Evolutionary conservation across 306 rosid genomes (phyloP).

Genomic region (Glycyrrhiza uralensis): DNA sequence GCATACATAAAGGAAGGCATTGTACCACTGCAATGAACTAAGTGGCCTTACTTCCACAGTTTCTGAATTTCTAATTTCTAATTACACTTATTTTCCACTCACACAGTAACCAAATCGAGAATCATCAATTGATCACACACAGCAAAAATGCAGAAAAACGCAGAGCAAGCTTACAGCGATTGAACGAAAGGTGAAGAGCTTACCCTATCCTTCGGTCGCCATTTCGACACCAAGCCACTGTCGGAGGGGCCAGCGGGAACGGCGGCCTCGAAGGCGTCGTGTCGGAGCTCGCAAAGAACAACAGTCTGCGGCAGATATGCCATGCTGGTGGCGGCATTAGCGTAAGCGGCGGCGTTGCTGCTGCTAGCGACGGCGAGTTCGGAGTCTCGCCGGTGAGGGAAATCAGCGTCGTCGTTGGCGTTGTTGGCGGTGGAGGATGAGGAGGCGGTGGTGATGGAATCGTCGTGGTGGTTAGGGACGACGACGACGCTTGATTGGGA

Average conservation of each 20-base stretch:
- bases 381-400: slow-evolving; percentile 46
- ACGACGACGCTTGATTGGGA: slow-evolving; percentile 75
- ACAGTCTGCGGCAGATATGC: slow-evolving; percentile 79
- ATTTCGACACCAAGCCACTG: slow-evolving; percentile 84
- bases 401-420: slow-evolving; percentile 3
- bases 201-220: slow-evolving; percentile 94
- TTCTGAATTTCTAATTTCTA: not conserved
- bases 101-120: not conserved
- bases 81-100: not conserved
- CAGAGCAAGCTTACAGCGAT: not conserved
- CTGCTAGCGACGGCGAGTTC: slow-evolving; percentile 66
- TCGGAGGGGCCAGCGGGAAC: slow-evolving; percentile 71
- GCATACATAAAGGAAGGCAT: not conserved
- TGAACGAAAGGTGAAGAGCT: slow-evolving; percentile 18
- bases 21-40: not conserved
- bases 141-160: not conserved
- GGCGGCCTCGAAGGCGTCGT: slow-evolving; percentile 77
- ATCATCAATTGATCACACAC: not conserved
- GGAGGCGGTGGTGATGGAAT: not conserved
- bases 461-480: slow-evolving; percentile 49
- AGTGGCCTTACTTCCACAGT: not conserved
- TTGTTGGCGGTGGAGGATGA: not conserved
- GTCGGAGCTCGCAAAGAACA: slow-evolving; percentile 76
- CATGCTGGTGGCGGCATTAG: slow-evolving; percentile 72
- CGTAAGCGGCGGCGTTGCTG: slow-evolving; percentile 45